A percentile compares a stretch with the other conserved stretches of the same genome.
phyloP scores from a whole-genome alignment of 1,284 basidiomycete genomes.

The Boletus albobrunnescens region DNA sequence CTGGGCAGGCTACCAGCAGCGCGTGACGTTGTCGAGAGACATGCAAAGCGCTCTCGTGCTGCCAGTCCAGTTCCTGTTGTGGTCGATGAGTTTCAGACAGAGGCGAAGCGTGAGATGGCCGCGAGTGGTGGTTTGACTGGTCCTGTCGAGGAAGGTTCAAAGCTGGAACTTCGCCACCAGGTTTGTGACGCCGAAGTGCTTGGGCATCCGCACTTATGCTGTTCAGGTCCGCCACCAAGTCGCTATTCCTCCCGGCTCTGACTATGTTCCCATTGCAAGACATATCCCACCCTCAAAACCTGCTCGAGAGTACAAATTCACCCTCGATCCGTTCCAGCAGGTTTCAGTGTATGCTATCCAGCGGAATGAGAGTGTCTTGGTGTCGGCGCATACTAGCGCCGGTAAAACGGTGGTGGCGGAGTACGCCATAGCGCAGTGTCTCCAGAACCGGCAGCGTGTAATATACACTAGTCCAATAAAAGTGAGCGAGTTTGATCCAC shows the following conservation, averaged over 20 bases:
- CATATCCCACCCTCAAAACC: constrained; percentile 93
- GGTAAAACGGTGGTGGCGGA: constrained; percentile 99
- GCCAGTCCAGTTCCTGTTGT: constrained; percentile 65
- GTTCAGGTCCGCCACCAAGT: constrained; percentile 88
- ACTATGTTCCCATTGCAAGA: constrained; percentile 87
- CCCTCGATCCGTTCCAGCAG: constrained; percentile 95
- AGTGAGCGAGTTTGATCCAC: constrained; percentile 47
- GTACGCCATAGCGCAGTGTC: constrained; percentile 96
- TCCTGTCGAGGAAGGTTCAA: constrained; percentile 60
- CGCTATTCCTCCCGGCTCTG: constrained; percentile 88
- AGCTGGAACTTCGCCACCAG: constrained; percentile 75
- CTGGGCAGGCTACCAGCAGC: neutral
- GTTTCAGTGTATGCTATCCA: constrained; percentile 95
- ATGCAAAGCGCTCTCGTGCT: constrained; percentile 22
- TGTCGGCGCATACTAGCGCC: constrained; percentile 98
- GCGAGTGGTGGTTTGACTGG: constrained; percentile 80
- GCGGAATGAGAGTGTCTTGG: constrained; percentile 94
- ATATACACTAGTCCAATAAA: constrained; percentile 99
- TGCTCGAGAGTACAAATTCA: constrained; percentile 92
- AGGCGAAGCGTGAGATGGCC: constrained; percentile 84
- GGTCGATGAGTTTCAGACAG: constrained; percentile 86
- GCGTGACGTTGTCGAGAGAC: constrained; percentile 16
- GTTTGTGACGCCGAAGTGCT: constrained; percentile 36
- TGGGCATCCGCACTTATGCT: constrained; percentile 6
- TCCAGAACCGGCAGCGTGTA: constrained; percentile 89